These are phyloP conservation scores for Tylopilus sp. DNA, from an alignment of 768 basidiomycete genomes.

Conservation along the genomic window DNA sequence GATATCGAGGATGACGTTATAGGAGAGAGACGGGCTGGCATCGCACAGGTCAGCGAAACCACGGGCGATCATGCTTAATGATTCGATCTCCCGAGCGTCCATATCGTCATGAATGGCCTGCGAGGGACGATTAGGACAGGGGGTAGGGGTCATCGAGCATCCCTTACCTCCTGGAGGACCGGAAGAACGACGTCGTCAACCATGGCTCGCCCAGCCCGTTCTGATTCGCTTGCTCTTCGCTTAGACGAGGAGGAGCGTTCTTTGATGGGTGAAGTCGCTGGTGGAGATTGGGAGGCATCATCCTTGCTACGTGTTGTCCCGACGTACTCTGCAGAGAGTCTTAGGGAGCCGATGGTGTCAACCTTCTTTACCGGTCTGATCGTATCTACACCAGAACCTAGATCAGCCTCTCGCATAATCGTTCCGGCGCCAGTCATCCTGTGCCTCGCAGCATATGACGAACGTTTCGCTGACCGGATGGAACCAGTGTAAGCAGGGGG, in stretches of 20 bases:
- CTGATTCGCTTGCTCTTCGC: slow-evolving; percentile 51
- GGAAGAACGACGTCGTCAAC: slow-evolving; percentile 86
- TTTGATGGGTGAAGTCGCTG: slow-evolving; percentile 45
- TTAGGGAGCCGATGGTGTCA: slow-evolving; percentile 72
- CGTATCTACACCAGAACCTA: slow-evolving; percentile 87
- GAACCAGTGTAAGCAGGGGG: slow-evolving; percentile 77
- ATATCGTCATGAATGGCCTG: slow-evolving; percentile 79
- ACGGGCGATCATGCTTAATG: slow-evolving; percentile 82
- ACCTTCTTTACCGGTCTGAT: slow-evolving; percentile 93
- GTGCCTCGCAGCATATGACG: slow-evolving; percentile 77
- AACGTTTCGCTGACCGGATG: slow-evolving; percentile 57
- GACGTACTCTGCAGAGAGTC: slow-evolving; percentile 77
- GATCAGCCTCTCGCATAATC: slow-evolving; percentile 71
- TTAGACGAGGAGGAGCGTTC: slow-evolving; percentile 40
- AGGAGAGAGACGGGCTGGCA: slow-evolving; percentile 80
- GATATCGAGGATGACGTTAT: slow-evolving; percentile 85
- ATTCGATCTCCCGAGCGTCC: slow-evolving; percentile 85
- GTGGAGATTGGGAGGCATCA: slow-evolving; percentile 38
- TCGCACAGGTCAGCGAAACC: slow-evolving; percentile 87
- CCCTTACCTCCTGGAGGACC: slow-evolving; percentile 65
- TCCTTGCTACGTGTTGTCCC: slow-evolving; percentile 64
- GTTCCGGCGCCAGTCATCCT: slow-evolving; percentile 64
- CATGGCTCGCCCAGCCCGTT: slow-evolving; percentile 63
- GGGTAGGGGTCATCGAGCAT: not conserved
- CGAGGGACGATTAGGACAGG: slow-evolving; percentile 2